These are phyloP conservation scores for Choiromyces venosus DNA, from an alignment of 495 filamentous ascomycete genomes.

Conservation along the genomic window DNA sequence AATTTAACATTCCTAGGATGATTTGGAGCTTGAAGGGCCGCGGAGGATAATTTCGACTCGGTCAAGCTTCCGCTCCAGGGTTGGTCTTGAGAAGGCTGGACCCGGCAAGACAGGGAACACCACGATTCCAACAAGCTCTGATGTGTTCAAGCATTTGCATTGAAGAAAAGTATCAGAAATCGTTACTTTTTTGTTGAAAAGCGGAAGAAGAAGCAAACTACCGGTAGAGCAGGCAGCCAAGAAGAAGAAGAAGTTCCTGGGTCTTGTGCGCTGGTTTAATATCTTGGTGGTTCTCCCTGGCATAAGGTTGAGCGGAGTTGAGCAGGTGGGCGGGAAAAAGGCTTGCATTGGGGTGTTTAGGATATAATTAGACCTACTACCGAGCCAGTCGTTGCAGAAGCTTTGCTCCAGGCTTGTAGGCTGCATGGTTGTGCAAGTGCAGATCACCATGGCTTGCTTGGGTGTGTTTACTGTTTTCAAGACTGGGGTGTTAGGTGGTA, in stretches of 20 bases:
- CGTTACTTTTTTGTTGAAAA: not conserved
- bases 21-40: not conserved
- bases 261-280: not conserved
- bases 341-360: not conserved
- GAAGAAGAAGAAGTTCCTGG: not conserved
- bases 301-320: not conserved
- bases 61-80: not conserved
- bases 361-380: not conserved
- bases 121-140: not conserved
- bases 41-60: not conserved
- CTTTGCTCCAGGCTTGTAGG: not conserved
- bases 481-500: not conserved
- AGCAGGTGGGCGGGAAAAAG: not conserved
- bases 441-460: not conserved
- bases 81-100: not conserved
- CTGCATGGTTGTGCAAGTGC: not conserved
- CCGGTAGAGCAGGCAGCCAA: not conserved
- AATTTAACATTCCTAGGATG: not conserved
- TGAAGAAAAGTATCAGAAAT: not conserved
- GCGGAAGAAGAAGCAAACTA: not conserved
- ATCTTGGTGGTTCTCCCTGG: not conserved
- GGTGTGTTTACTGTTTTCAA: not conserved
- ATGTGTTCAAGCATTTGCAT: not conserved
- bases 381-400: not conserved
- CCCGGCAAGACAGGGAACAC: not conserved